Evolutionary conservation across 805 yeast species (phyloP).

Genomic region (Pichia californica): DNA sequence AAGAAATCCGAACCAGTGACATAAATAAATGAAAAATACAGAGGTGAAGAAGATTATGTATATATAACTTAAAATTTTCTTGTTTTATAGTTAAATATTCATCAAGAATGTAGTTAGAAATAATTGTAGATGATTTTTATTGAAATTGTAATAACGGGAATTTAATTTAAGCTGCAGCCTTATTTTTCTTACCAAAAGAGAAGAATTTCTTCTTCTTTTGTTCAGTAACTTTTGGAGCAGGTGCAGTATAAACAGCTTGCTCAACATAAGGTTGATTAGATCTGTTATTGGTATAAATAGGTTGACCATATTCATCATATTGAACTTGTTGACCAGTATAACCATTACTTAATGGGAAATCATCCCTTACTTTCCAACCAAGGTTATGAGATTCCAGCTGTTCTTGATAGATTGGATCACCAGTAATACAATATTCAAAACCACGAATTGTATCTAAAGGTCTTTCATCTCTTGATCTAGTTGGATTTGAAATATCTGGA

Average conservation of each 20-base stretch:
- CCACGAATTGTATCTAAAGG: conserved; percentile 94
- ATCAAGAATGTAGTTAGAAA: too few species aligned
- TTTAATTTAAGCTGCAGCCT: background rate
- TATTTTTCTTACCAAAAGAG: conserved; percentile 45
- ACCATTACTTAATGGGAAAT: conserved; percentile 50
- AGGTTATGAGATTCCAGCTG: conserved; percentile 70
- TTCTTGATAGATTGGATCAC: conserved; percentile 73
- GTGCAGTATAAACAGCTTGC: conserved; percentile 43
- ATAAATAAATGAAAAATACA: too few species aligned
- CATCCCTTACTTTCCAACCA: conserved; percentile 84
- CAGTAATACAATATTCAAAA: conserved; percentile 91
- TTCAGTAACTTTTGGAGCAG: conserved; percentile 40
- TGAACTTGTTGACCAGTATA: conserved; percentile 29
- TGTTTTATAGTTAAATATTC: too few species aligned
- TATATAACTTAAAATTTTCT: too few species aligned
- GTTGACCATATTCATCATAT: conserved; percentile 33
- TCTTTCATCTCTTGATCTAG: conserved; percentile 89
- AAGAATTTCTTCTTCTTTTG: conserved; percentile 75
- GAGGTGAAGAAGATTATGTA: too few species aligned
- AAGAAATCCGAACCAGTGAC: too few species aligned
- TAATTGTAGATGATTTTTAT: too few species aligned
- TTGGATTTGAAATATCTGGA: conserved; percentile 89
- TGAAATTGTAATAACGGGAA: background rate
- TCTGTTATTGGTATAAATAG: conserved; percentile 27
- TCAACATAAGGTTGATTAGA: conserved; percentile 12